A percentile compares a stretch with the other conserved stretches of the same genome.
phyloP scores from a whole-genome alignment of 257 asterid genomes.

The Nicotiana knightiana region DNA sequence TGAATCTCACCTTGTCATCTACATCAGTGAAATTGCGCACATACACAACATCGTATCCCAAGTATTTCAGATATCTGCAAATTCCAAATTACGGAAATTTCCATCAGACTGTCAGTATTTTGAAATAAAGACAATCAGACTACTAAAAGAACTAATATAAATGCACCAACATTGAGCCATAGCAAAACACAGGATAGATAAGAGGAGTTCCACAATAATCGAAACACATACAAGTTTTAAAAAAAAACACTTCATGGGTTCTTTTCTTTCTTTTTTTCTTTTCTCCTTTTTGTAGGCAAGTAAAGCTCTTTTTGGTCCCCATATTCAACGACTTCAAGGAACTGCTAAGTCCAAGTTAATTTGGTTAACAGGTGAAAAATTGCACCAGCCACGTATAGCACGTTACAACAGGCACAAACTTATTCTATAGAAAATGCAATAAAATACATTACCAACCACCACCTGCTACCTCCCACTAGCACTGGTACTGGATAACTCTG shows the following conservation, averaged over 20 bases:
- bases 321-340: background rate
- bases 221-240: background rate
- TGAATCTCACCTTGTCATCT: conserved; percentile 58
- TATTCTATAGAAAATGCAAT: background rate
- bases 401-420: background rate
- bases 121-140: background rate
- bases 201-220: background rate
- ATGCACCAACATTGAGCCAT: background rate
- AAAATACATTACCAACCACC: too few relatives aligned
- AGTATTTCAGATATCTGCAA: conserved; percentile 55
- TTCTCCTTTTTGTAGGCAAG: background rate
- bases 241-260: background rate
- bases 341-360: background rate
- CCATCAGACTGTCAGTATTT: background rate
- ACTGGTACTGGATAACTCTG: too few relatives aligned
- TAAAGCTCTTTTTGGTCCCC: background rate
- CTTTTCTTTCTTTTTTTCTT: background rate
- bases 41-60: conserved; percentile 80
- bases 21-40: conserved; percentile 93
- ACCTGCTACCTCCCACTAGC: too few relatives aligned
- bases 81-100: background rate
- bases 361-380: background rate
- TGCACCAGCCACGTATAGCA: background rate
- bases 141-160: background rate
- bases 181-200: background rate